Base-by-base conservation (phyloP, 495 filamentous ascomycete species). In the Saxispiralis lemnorum region DNA sequence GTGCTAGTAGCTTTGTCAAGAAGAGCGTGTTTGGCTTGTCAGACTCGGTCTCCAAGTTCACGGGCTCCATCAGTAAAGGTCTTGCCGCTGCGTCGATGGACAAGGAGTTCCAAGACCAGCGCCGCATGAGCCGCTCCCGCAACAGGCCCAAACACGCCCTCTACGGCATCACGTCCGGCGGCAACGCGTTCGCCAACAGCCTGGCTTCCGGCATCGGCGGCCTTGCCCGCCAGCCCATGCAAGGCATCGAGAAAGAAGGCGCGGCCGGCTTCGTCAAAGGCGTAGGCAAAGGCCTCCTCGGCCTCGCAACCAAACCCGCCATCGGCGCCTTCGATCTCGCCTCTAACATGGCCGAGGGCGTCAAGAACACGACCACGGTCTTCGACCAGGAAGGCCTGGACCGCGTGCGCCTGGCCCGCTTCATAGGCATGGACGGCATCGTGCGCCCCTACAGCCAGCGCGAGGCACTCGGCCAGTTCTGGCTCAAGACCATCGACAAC, bases 291-390 rank as follows among this genome's bases (percentile, higher is more conserved):
- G 89, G 89, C 31, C 72, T 96, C 13, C 66, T 95, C 13, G 89
- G 89, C 4, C 62, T 95, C 7, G 85, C 85, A 0, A 97, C 89
- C 16, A 97, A 96, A 59, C 88, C 89, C 1, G 92, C 87, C 12
- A 92, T 97, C 45, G 89, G 92, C 38, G 85, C 92, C 15, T 89
- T 97, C 53, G 89, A 97, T 60, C 76, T 97, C 48, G 89, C 89
- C 0, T 93, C 84, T 54, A 95, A 93, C 60, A 75, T 97, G 48
- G 83, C 83, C 15, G 89, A 97, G 64, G 89, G 89, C 44, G 87
- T 97, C 33, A 84, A 88, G 52, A 97, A 97, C 63, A 97, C 89
- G 7, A 97, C 89, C 6, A 97, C 92, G 0, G 88, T 97, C 31
- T 97, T 97, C 57, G 89, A 97, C 53, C 77, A 79, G 31, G 79